Conservation (phyloP, 805 yeast species). For the Ogataea parapolymorpha region DNA sequence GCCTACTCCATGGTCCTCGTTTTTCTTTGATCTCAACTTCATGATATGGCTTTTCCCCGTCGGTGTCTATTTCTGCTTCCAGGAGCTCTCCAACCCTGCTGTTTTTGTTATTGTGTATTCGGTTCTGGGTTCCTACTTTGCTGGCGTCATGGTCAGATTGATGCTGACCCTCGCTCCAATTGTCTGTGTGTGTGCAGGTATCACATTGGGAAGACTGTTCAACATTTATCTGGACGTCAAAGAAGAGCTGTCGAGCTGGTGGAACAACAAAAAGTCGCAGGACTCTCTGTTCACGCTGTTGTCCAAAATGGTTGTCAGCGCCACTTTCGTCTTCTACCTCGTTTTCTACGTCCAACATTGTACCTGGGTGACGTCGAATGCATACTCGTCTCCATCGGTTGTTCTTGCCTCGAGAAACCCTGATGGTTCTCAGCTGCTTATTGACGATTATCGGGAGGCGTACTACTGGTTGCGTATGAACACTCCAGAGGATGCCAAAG, state of each 20-base stretch:
- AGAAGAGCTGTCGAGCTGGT: constrained; percentile 18
- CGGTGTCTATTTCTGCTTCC: constrained; percentile 87
- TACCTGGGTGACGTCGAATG: constrained; percentile 95
- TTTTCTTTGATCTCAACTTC: constrained; percentile 89
- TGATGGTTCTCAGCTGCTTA: constrained; percentile 80
- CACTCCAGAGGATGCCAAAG: constrained; percentile 91
- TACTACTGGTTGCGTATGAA: constrained; percentile 99
- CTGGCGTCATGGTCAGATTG: constrained; percentile 98
- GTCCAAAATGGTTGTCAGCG: constrained; percentile 61
- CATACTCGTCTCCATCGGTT: constrained; percentile 97
- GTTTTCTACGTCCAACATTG: constrained; percentile 86
- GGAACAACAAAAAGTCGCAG: constrained; percentile 4
- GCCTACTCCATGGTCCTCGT: constrained; percentile 99
- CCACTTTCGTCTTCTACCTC: constrained; percentile 70
- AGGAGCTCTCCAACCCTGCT: constrained; percentile 87
- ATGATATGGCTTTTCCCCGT: constrained; percentile 98
- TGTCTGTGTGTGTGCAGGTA: constrained; percentile 88
- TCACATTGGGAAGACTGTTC: constrained; percentile 79
- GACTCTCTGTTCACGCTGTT: constrained; percentile 34
- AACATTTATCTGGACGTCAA: constrained; percentile 74
- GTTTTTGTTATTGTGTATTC: constrained; percentile 88
- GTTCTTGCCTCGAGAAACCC: constrained; percentile 80
- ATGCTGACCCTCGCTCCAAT: constrained; percentile 97
- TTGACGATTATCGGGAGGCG: constrained; percentile 98
- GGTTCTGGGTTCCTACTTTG: constrained; percentile 93